Percentiles rank a stretch among this genome's conserved stretches.
phyloP scores from a whole-genome alignment of 306 rosid genomes.

The Acmispon strigosus region DNA sequence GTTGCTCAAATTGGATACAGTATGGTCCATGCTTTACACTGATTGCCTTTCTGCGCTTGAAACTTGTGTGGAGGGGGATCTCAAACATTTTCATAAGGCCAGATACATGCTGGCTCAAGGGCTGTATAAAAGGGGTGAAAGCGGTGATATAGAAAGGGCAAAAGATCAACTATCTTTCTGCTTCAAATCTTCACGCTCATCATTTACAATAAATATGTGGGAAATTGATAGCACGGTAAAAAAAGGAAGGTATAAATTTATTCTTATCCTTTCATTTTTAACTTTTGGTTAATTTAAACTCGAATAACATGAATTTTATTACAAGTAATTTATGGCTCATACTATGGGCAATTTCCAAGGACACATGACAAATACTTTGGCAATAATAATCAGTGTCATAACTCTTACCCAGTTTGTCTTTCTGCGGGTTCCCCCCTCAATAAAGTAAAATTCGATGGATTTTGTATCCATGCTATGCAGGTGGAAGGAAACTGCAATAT shows the following conservation, averaged over 20 bases:
- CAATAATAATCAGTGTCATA: not conserved
- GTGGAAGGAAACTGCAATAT: conserved; percentile 15
- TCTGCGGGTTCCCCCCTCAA: conserved; percentile 1
- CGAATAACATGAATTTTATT: not conserved
- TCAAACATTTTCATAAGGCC: conserved; percentile 96
- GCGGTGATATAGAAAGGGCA: conserved; percentile 73
- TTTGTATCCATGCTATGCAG: not conserved
- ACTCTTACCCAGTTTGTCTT: conserved; percentile 2
- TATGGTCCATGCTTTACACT: conserved; percentile 70
- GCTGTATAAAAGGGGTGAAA: conserved; percentile 65
- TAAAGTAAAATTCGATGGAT: conserved; percentile 2
- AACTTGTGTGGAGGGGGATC: conserved; percentile 95
- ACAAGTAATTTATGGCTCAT: not conserved
- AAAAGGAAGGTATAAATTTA: conserved; percentile 72
- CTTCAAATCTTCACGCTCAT: conserved; percentile 94
- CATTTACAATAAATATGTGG: conserved; percentile 99
- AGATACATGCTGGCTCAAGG: conserved; percentile 96
- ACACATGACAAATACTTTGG: not conserved
- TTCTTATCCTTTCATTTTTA: conserved; percentile 12
- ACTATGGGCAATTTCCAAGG: not conserved
- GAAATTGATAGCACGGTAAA: conserved; percentile 93
- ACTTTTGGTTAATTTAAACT: conserved; percentile 1
- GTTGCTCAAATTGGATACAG: conserved; percentile 50
- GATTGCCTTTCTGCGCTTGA: conserved; percentile 92
- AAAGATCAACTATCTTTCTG: conserved; percentile 96